A percentile compares a stretch with the other conserved stretches of the same genome.
Evolutionary conservation across 176 grass and related monocot species (phyloP).

Genomic region (Elymus sibiricus): DNA sequence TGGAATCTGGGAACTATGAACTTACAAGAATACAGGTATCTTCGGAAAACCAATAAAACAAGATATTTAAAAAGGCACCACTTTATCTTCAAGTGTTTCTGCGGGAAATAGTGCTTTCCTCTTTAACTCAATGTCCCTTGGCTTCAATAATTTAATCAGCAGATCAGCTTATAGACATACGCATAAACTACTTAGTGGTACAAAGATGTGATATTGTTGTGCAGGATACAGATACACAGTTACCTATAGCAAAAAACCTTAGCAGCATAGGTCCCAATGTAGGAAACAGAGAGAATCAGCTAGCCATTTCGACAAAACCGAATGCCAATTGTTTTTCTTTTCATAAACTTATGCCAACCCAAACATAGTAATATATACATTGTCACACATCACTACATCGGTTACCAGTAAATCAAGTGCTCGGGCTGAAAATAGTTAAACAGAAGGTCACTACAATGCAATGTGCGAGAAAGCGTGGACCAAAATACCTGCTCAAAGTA

Average conservation of each 20-base stretch:
- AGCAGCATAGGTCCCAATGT: background rate
- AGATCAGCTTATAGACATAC: background rate
- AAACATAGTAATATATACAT: background rate
- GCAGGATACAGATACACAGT: background rate
- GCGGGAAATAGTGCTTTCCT: background rate
- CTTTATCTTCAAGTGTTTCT: background rate
- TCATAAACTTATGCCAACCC: background rate
- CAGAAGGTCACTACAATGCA: background rate
- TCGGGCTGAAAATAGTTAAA: background rate
- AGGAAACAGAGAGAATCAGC: background rate
- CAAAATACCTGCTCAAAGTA: constrained; percentile 87
- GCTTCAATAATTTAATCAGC: background rate
- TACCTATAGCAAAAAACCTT: background rate
- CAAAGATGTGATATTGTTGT: background rate
- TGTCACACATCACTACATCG: background rate
- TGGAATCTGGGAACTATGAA: background rate
- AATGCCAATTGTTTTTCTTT: background rate
- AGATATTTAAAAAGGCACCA: background rate
- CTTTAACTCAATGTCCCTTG: background rate
- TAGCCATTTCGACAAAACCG: background rate
- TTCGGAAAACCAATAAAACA: background rate
- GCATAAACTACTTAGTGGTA: background rate
- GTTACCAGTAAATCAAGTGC: background rate
- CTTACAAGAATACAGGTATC: background rate
- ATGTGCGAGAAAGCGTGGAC: background rate